Base-by-base conservation (phyloP, 495 filamentous ascomycete genomes). In the Lindgomyces ingoldianus region DNA sequence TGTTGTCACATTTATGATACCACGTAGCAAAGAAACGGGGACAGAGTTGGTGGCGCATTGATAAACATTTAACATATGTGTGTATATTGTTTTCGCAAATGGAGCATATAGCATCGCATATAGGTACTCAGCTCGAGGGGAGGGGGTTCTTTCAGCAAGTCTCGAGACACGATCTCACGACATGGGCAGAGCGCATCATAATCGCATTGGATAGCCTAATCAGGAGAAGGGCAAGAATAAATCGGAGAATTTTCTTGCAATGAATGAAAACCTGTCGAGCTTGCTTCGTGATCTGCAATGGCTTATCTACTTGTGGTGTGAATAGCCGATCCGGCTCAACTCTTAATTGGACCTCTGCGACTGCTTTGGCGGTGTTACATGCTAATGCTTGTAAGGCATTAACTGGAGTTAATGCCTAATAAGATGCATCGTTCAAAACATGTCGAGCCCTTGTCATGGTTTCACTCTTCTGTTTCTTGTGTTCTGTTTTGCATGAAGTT, bases 1-100 rank as follows among this genome's bases (percentile, higher is more conserved):
- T 50, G 64, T 62, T 62, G 30, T 51, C 52, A 36, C 57, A 62
- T 60, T 64, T 67, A 67, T 67, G 64, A 67, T 67, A 67, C 64
- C 64, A 59, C n/a, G n/a, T 50, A 55, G 19, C 36, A 22, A 48
- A 52, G 41, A 29, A 57, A 3, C 6, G 44, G 50, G 39, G 25
- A 57, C 52, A 64, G 9, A 45, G 33, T n/a, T n/a, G n/a, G n/a
- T 29, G 61, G 47, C 46, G 44, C 14, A 39, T 14, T 6, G 33
- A 39, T 39, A 6, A 6, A 14, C 6, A 6, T 39, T 39, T 6
- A 14, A 14, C 6, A 39, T 6, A 39, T 39, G 6, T 39, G 6
- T 39, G 33, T 39, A 39, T 39, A 39, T 39, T 39, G 14, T 39
- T 14, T 39, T 39, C 33, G 14, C 6, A 39, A 39, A 39, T 39